Conservation (phyloP, 1,284 basidiomycete genomes). For the Moniliella sp. region DNA sequence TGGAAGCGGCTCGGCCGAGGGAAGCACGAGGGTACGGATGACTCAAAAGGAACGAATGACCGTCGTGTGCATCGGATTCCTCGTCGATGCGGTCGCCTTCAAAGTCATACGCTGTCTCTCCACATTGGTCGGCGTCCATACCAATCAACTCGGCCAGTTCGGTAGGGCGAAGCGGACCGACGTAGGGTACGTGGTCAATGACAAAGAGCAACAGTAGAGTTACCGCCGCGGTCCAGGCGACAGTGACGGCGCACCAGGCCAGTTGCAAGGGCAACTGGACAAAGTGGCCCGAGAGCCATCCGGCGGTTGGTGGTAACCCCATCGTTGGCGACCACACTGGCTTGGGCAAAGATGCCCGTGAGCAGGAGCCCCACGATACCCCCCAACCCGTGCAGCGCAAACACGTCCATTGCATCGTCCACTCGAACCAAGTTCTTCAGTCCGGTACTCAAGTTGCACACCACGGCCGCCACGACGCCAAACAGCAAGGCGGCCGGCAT, state of each 20-base stretch:
- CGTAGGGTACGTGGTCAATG: slow-evolving; percentile 51
- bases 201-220: slow-evolving; percentile 42
- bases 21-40: no score
- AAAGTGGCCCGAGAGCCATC: slow-evolving; percentile 50
- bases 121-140: slow-evolving; percentile 50
- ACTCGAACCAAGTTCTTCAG: slow-evolving; percentile 43
- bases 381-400: slow-evolving; percentile 21
- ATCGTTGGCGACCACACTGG: slow-evolving; percentile 55
- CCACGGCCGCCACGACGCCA: slow-evolving; percentile 51
- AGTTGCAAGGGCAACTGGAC: slow-evolving; percentile 62
- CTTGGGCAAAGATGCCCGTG: slow-evolving; percentile 50
- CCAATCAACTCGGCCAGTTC: slow-evolving; percentile 61
- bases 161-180: slow-evolving; percentile 50
- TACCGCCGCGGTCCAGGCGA: slow-evolving; percentile 41
- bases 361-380: slow-evolving; percentile 24
- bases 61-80: no score
- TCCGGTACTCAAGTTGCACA: slow-evolving; percentile 75
- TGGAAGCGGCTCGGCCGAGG: no score
- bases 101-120: slow-evolving; percentile 39
- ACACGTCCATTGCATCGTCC: slow-evolving; percentile 49
- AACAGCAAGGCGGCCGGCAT: slow-evolving; percentile 50
- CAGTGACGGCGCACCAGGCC: slow-evolving; percentile 53
- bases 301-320: slow-evolving; percentile 41
- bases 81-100: no score
- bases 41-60: no score